Conservation (phyloP, 78 protist genomes). For the Monocercomonoides exilis region DNA sequence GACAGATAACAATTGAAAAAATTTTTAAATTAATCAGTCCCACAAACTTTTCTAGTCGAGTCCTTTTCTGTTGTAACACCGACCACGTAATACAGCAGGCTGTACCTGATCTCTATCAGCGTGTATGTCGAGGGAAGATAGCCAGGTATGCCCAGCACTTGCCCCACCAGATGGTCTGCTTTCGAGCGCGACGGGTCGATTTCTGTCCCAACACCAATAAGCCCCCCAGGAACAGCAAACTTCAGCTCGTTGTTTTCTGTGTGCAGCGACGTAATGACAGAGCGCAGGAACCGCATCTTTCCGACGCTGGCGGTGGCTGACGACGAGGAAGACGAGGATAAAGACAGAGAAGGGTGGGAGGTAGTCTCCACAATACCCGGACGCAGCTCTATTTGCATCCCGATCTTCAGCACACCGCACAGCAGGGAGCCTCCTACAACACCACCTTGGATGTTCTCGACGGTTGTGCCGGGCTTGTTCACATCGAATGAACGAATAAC, state of each 20-base stretch:
- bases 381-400: constrained; percentile 96
- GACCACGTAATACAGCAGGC: constrained; percentile 78
- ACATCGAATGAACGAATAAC: constrained; percentile 98
- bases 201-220: constrained; percentile 98
- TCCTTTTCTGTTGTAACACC: constrained; percentile 90
- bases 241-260: constrained; percentile 86
- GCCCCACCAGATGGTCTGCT: constrained; percentile 94
- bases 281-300: constrained; percentile 74
- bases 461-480: constrained; percentile 93
- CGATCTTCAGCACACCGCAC: constrained; percentile 82
- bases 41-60: neutral
- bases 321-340: no score
- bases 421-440: constrained; percentile 98
- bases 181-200: constrained; percentile 97
- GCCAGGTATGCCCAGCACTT: constrained; percentile 84
- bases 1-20: no score
- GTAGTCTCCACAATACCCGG: constrained; percentile 42
- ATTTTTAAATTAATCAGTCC: no score
- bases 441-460: constrained; percentile 91
- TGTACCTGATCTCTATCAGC: constrained; percentile 71
- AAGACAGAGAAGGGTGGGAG: neutral
- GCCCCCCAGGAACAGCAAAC: constrained; percentile 99
- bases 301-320: constrained; percentile 44
- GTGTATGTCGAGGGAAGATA: constrained; percentile 78
- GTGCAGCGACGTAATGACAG: constrained; percentile 64